phyloP scores from a whole-genome alignment of 2,329 filamentous ascomycete genomes.

The Calonectria fujianensis region DNA sequence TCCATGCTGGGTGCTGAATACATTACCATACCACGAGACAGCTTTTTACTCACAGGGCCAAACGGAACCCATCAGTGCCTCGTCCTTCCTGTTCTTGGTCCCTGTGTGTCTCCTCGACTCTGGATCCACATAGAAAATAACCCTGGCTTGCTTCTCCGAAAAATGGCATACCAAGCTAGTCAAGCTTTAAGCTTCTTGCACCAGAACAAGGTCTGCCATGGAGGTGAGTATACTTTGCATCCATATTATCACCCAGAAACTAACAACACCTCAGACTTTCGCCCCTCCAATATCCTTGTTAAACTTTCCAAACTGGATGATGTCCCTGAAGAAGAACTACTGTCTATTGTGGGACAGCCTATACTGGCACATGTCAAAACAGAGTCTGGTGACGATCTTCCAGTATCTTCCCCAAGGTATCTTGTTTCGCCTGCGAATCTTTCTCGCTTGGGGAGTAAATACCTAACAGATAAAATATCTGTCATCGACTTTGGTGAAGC shows the following conservation, averaged over 20 bases:
- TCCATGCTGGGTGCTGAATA: slow-evolving; percentile 48
- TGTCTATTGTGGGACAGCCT: slow-evolving; percentile 45
- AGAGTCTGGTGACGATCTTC: slow-evolving; percentile 32
- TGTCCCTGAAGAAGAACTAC: slow-evolving; percentile 47
- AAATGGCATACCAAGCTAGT: slow-evolving; percentile 46
- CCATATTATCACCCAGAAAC: not conserved
- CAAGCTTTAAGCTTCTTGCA: slow-evolving; percentile 54
- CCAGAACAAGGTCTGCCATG: slow-evolving; percentile 55
- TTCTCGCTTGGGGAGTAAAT: not conserved
- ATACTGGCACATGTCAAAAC: slow-evolving; percentile 26
- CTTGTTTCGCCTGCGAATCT: slow-evolving; percentile 49
- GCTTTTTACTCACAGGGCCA: slow-evolving; percentile 21
- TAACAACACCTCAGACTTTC: slow-evolving; percentile 47
- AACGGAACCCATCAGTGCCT: slow-evolving; percentile 55
- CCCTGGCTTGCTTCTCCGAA: slow-evolving; percentile 37
- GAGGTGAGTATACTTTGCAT: slow-evolving; percentile 47
- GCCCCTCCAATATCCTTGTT: slow-evolving; percentile 54
- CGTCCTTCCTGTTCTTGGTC: slow-evolving; percentile 55
- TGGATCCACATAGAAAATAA: slow-evolving; percentile 36
- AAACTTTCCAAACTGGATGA: slow-evolving; percentile 49
- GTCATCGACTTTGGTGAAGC: slow-evolving; percentile 54
- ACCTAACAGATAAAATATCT: slow-evolving; percentile 45
- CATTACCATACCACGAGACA: slow-evolving; percentile 2
- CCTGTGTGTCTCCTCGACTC: slow-evolving; percentile 46
- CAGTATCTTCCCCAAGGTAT: slow-evolving; percentile 47